phyloP scores from a whole-genome alignment of 352 stramenopile genomes.

The Globisporangium solare region DNA sequence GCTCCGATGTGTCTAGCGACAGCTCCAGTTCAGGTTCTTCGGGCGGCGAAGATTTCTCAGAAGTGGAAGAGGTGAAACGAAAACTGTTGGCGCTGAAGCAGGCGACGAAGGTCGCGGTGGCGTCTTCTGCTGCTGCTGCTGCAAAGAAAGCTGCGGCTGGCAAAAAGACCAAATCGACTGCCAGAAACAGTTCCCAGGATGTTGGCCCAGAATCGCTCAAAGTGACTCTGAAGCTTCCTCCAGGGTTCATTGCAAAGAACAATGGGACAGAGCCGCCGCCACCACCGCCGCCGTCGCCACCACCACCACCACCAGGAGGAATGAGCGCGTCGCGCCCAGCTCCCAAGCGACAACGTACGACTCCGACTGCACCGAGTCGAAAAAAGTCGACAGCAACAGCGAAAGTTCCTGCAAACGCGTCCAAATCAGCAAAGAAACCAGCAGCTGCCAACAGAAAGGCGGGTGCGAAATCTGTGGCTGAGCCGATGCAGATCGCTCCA shows the following conservation, averaged over 20 bases:
- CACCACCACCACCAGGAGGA: neutral
- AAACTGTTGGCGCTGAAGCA: conserved; percentile 16
- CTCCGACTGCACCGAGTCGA: conserved; percentile 7
- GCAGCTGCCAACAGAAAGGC: neutral
- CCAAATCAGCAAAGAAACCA: conserved; percentile 18
- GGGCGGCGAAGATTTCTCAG: conserved; percentile 27
- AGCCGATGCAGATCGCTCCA: conserved; percentile 1
- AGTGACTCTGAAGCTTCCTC: conserved; percentile 54
- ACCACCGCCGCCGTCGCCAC: neutral
- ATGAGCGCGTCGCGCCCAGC: conserved; percentile 26
- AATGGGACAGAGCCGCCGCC: conserved; percentile 2
- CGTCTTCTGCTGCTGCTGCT: conserved; percentile 17
- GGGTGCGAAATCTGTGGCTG: neutral
- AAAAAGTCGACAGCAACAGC: conserved; percentile 6
- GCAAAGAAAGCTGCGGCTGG: conserved; percentile 13
- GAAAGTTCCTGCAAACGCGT: conserved; percentile 10
- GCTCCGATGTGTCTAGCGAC: conserved; percentile 32
- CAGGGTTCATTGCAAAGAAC: conserved; percentile 38
- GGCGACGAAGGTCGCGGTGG: conserved; percentile 21
- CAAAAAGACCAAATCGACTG: conserved; percentile 17
- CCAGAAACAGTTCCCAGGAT: conserved; percentile 15
- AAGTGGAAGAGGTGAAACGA: conserved; percentile 18
- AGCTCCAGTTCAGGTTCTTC: conserved; percentile 56
- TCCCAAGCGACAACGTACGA: conserved; percentile 30
- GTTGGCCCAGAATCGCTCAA: conserved; percentile 36